A percentile compares a stretch with the other conserved stretches of the same genome.
These are phyloP conservation scores for Aegilops bicornis DNA, from an alignment of 176 grass and related monocot species.

Conservation along the genomic window DNA sequence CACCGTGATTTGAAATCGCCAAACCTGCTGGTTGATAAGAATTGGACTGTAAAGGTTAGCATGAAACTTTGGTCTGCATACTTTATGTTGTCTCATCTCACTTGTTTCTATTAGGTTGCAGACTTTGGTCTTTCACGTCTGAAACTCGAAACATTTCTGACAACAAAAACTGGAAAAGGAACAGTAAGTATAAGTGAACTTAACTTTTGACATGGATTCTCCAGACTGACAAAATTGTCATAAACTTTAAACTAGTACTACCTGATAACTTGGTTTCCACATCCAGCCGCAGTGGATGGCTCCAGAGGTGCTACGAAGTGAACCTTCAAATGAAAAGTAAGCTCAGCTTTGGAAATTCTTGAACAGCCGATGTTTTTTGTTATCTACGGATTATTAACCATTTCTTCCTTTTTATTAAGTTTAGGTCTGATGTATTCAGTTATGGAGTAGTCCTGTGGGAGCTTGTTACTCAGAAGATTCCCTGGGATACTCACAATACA, in stretches of 20 bases:
- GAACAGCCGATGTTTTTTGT: not conserved
- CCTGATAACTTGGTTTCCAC: conserved; percentile 18
- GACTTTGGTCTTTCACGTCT: conserved; percentile 96
- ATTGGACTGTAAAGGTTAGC: conserved; percentile 90
- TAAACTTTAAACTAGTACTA: conserved; percentile 9
- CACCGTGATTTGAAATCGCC: conserved; percentile 96
- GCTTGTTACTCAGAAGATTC: conserved; percentile 88
- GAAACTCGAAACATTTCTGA: conserved; percentile 80
- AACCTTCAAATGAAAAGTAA: conserved; percentile 96
- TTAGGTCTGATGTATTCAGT: conserved; percentile 93
- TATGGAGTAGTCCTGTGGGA: conserved; percentile 93
- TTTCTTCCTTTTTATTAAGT: conserved; percentile 30
- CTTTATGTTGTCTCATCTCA: conserved; percentile 24
- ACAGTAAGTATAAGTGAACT: conserved; percentile 53
- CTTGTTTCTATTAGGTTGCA: conserved; percentile 54
- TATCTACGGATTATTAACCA: not conserved
- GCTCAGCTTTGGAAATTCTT: not conserved
- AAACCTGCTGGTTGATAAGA: conserved; percentile 97
- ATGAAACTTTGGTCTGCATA: not conserved
- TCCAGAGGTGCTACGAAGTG: conserved; percentile 86
- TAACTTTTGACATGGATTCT: conserved; percentile 9
- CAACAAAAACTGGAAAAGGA: conserved; percentile 89
- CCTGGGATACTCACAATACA: conserved; percentile 89
- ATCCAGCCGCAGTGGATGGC: conserved; percentile 97
- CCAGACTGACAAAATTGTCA: not conserved